Evolutionary conservation across 345 rosid species (phyloP), one percentile per base, ranked within the genome.

Genomic region (Microcos paniculata): DNA sequence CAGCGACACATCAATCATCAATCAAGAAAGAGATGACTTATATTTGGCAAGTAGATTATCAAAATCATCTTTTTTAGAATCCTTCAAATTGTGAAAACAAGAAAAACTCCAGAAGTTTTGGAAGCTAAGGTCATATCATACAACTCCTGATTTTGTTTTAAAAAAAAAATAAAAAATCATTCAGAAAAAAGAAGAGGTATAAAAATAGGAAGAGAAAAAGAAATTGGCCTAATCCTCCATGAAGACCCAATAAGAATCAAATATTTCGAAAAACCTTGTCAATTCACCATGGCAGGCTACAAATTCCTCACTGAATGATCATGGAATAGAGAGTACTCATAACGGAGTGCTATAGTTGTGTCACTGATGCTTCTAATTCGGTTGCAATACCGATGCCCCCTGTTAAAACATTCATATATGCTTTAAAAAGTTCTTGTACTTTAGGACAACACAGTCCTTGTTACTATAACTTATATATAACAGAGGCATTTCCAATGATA

Each of bases 331-430:
- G 57, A 61, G 59, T 61, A 74, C 57, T 31, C 65, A 31, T 66
- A 72, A 77, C 45, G 59, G 58, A 64, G 55, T 49, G 48, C 71
- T 73, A 62, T 70, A 73, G 19, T 26, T 78, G 66, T 58, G 73
- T 15, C 76, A 26, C 61, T 30, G 33, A 73, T 65, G 72, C 64
- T 77, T 71, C 74, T 67, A 70, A 63, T 40, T 79, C 70, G 66
- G 70, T 70, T 62, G 80, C 79, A 72, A 75, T 61, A 72, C 70
- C 61, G 28, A 59, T 35, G 46, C 74, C 69, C 75, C 79, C 77
- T 46, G 43, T 65, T 57, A 62, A 64, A 38, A 62, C 52, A 79
- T 69, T 79, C 77, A 70, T 63, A 40, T 51, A 67, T 75, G 66
- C 64, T 78, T 75, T 58, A 52, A 65, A 62, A 55, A 12, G 2